Conservation (phyloP, 805 yeast species). For the Schwanniomyces pseudopolymorphus region DNA sequence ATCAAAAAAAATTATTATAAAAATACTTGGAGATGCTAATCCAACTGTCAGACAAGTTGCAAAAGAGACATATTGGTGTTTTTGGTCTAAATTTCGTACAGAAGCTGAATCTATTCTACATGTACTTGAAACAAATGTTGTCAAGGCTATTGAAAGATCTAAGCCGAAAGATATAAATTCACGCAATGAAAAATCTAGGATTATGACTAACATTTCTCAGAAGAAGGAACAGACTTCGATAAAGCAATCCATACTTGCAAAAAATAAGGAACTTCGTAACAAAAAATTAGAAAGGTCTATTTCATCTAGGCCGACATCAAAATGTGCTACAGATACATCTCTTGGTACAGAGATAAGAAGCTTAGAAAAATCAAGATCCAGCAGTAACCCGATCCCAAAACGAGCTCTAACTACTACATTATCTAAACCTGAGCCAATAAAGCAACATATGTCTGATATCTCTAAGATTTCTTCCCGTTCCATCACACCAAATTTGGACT, state of each 20-base stretch:
- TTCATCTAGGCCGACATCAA: conserved; percentile 21
- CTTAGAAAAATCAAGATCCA: background rate
- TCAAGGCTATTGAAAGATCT: conserved; percentile 62
- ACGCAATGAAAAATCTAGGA: background rate
- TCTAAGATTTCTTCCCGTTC: background rate
- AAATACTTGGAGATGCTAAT: conserved; percentile 75
- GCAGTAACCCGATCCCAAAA: background rate
- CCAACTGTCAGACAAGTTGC: conserved; percentile 76
- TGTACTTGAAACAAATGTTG: conserved; percentile 44
- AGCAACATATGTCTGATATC: background rate
- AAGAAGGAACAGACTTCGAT: conserved; percentile 44
- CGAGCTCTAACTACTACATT: background rate
- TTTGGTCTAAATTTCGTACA: conserved; percentile 52
- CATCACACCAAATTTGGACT: conserved; percentile 14
- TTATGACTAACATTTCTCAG: conserved; percentile 1
- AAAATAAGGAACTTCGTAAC: conserved; percentile 35
- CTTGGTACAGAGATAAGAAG: background rate
- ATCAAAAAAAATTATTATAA: conserved; percentile 51
- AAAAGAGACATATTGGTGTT: conserved; percentile 73
- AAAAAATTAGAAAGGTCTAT: conserved; percentile 17
- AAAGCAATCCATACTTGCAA: conserved; percentile 47
- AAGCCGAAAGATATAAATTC: conserved; percentile 41
- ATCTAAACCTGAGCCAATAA: background rate
- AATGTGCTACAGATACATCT: conserved; percentile 8
- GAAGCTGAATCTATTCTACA: conserved; percentile 43